Base-by-base conservation (phyloP, 495 filamentous ascomycete genomes). In the Hamigera avellanea region DNA sequence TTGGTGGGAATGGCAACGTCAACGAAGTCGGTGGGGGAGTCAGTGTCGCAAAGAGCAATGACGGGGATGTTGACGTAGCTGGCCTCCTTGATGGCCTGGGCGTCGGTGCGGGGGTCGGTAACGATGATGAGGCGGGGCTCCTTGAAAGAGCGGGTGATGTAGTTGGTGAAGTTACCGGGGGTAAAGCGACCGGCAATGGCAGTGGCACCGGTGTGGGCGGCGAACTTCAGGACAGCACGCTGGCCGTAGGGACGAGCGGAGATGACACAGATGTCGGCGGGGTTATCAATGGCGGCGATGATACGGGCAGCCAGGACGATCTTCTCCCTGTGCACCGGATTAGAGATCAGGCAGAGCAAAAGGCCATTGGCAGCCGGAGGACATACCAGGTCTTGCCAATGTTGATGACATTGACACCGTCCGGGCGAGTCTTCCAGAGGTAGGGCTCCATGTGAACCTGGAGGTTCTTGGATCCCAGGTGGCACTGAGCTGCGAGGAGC, bases 81-180 rank as follows among this genome's bases (percentile, higher is more conserved):
- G 54, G 91, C 93, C 75, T 98, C 91, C 78, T 96, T 96, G 80
- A 98, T 96, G 57, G 91, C 91, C 76, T 98, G 91, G 56, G 93
- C 82, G 52, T 98, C 91, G 72, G 93, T 98, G 71, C 93, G 93
- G 53, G 91, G 91, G 64, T 98, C 91, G 66, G 91, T 98, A 59
- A 98, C 91, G 63, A 98, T 78, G 76, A 98, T 96, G 52, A 98
- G 78, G 62, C 91, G 93, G 57, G 91, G 91, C 73, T 98, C 91
- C 81, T 95, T 96, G 83, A 98, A 98, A 53, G 91, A 95, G 60
- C 91, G 93, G 64, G 91, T 98, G 80, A 95, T 98, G 83, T 98
- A 98, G 74, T 98, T 98, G 76, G 91, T 98, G 82, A 98, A 98
- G 66, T 93, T 95, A 76, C 91, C 91, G 57, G 91, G 91, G 58